Evolutionary conservation across 1,139 yeast species (phyloP).

Genomic region (Waltiozyma solani): DNA sequence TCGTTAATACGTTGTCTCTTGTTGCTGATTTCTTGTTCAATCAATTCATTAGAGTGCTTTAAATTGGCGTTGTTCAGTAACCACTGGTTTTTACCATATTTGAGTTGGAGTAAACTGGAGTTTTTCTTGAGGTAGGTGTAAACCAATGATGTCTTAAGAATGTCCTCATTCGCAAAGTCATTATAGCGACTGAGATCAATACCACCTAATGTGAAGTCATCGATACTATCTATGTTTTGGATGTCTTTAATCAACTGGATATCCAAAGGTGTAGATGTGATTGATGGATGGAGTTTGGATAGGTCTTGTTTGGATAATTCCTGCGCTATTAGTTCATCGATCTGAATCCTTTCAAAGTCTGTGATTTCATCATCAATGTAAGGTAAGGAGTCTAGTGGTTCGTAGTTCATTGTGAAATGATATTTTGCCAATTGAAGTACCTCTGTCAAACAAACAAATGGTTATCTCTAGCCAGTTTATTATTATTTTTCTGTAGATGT

Average conservation of each 20-base stretch:
- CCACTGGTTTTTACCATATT: slow-evolving; percentile 13
- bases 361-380: slow-evolving; percentile 16
- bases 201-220: slow-evolving; percentile 14
- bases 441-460: too few relatives aligned
- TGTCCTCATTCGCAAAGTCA: slow-evolving; percentile 7
- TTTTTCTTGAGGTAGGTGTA: slow-evolving; percentile 11
- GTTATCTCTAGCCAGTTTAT: too few relatives aligned
- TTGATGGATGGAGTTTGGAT: slow-evolving; percentile 7
- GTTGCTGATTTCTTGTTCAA: slow-evolving; percentile 5
- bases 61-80: slow-evolving; percentile 9
- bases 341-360: slow-evolving; percentile 9
- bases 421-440: too few relatives aligned
- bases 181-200: slow-evolving; percentile 13
- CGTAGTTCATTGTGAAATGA: slow-evolving; percentile 10
- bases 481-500: too few relatives aligned
- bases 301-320: slow-evolving; percentile 6
- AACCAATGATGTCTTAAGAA: slow-evolving; percentile 10
- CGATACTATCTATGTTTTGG: slow-evolving; percentile 1
- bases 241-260: background rate
- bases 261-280: slow-evolving; percentile 1
- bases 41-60: slow-evolving; percentile 4
- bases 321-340: slow-evolving; percentile 9
- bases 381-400: slow-evolving; percentile 16
- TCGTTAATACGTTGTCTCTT: slow-evolving; percentile 13
- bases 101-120: slow-evolving; percentile 6